Conservation (phyloP, 164 flowering plant species). For the Aristolochia fimbriata region DNA sequence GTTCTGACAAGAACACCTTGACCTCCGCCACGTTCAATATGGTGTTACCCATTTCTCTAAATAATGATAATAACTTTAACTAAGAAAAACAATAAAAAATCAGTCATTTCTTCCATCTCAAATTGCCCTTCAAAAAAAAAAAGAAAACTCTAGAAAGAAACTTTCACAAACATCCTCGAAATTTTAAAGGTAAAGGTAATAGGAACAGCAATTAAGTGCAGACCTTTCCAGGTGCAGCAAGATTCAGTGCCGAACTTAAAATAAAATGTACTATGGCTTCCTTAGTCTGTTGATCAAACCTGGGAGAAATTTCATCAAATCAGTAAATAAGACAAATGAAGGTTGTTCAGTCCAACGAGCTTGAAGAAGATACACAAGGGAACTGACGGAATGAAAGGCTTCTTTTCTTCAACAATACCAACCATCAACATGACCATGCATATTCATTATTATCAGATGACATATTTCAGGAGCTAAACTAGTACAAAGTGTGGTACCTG, state of each 20-base stretch:
- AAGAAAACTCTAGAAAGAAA: background rate
- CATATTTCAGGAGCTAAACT: too few species aligned
- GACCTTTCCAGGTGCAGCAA: constrained; percentile 76
- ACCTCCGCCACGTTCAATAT: constrained; percentile 38
- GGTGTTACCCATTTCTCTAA: constrained; percentile 50
- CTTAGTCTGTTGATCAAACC: constrained; percentile 52
- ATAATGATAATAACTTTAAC: constrained; percentile 54
- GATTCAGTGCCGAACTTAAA: constrained; percentile 40
- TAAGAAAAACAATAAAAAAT: constrained; percentile 24
- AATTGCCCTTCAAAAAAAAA: background rate
- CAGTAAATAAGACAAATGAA: background rate
- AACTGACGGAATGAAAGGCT: too few species aligned
- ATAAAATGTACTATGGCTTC: constrained; percentile 40
- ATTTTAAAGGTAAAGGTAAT: background rate
- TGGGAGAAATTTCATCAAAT: constrained; percentile 12
- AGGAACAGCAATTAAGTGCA: constrained; percentile 1
- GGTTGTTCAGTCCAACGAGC: too few species aligned
- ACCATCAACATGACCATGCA: too few species aligned
- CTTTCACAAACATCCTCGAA: too few species aligned
- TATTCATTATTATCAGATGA: too few species aligned
- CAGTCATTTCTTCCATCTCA: background rate
- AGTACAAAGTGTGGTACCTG: too few species aligned
- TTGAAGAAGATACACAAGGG: too few species aligned
- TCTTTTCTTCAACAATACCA: too few species aligned
- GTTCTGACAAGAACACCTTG: constrained; percentile 38